Percentiles rank a stretch among this genome's conserved stretches.
phyloP scores from a whole-genome alignment of 192 early-diverging fungal species.

The Chytriomyces sp. region DNA sequence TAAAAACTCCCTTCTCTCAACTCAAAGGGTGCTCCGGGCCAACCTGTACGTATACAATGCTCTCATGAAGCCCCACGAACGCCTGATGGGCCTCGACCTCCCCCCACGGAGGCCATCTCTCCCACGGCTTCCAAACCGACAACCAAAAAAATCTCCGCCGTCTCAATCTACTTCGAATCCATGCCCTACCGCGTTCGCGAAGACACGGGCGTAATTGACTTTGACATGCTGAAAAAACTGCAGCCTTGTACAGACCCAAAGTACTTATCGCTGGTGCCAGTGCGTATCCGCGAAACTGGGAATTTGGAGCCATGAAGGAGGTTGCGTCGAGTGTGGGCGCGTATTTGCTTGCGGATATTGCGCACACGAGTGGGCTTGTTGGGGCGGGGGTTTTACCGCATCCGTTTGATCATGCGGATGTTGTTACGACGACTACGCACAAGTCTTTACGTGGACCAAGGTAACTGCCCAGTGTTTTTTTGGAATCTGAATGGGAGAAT shows the following conservation, averaged over 20 bases:
- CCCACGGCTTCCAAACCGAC: slow-evolving; percentile 96
- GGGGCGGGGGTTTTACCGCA: slow-evolving; percentile 85
- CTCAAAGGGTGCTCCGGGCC: slow-evolving; percentile 83
- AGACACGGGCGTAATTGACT: slow-evolving; percentile 89
- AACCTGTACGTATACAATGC: slow-evolving; percentile 98
- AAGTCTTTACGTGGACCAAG: slow-evolving; percentile 97
- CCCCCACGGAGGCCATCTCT: slow-evolving; percentile 97
- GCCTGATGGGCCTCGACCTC: slow-evolving; percentile 98
- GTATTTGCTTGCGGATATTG: slow-evolving; percentile 97
- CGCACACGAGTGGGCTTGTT: slow-evolving; percentile 90
- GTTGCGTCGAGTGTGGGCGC: slow-evolving; percentile 84
- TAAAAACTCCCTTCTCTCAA: background rate
- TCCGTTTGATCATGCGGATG: slow-evolving; percentile 92
- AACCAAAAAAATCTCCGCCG: slow-evolving; percentile 96
- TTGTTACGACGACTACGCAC: slow-evolving; percentile 99
- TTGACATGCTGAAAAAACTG: slow-evolving; percentile 84
- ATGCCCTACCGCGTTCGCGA: slow-evolving; percentile 93
- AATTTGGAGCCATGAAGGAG: slow-evolving; percentile 83
- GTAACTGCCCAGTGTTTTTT: background rate
- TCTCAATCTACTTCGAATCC: slow-evolving; percentile 96
- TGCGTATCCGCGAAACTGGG: slow-evolving; percentile 94
- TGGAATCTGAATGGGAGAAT: background rate
- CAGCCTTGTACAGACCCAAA: slow-evolving; percentile 90
- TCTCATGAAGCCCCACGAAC: slow-evolving; percentile 92
- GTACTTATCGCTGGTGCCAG: slow-evolving; percentile 94